phyloP scores from a whole-genome alignment of 2,329 filamentous ascomycete species.

The Didymosphaeria variabile region DNA sequence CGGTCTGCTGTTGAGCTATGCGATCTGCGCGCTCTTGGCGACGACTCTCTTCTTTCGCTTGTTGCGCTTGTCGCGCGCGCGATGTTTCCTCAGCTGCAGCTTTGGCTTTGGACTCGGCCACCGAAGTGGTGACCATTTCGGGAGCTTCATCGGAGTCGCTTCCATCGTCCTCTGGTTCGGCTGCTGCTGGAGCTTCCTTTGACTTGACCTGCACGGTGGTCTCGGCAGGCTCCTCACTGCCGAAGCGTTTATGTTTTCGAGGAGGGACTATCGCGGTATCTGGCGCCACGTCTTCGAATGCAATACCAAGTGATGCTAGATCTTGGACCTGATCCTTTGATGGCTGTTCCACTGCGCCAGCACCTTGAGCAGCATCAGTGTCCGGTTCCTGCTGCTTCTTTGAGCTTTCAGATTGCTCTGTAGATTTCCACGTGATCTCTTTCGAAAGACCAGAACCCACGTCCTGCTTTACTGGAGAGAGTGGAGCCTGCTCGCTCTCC shows the following conservation, averaged over 20 bases:
- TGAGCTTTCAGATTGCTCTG: background rate
- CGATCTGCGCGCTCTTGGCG: constrained; percentile 42
- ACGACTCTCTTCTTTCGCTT: constrained; percentile 37
- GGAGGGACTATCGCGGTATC: constrained; percentile 21
- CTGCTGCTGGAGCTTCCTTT: constrained; percentile 20
- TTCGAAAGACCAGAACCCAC: background rate
- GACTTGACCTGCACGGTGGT: constrained; percentile 23
- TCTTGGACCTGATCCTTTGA: constrained; percentile 3
- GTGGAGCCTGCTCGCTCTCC: constrained; percentile 33
- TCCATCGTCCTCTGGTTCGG: constrained; percentile 34
- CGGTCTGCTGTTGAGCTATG: constrained; percentile 43
- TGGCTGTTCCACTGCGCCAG: background rate
- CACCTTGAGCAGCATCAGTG: background rate
- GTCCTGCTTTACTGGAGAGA: constrained; percentile 26
- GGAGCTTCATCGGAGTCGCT: constrained; percentile 51
- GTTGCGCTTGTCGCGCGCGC: constrained; percentile 40
- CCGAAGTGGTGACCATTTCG: constrained; percentile 46
- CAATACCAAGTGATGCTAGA: background rate
- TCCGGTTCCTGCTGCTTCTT: background rate
- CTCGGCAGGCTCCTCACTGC: constrained; percentile 44
- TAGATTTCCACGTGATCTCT: background rate
- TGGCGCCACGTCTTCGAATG: constrained; percentile 11
- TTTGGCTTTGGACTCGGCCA: constrained; percentile 39
- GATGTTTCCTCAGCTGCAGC: constrained; percentile 40
- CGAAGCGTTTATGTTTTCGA: constrained; percentile 45